These are phyloP conservation scores for Thecaphora frezii DNA, from an alignment of 1,284 basidiomycete species.

Conservation along the genomic window DNA sequence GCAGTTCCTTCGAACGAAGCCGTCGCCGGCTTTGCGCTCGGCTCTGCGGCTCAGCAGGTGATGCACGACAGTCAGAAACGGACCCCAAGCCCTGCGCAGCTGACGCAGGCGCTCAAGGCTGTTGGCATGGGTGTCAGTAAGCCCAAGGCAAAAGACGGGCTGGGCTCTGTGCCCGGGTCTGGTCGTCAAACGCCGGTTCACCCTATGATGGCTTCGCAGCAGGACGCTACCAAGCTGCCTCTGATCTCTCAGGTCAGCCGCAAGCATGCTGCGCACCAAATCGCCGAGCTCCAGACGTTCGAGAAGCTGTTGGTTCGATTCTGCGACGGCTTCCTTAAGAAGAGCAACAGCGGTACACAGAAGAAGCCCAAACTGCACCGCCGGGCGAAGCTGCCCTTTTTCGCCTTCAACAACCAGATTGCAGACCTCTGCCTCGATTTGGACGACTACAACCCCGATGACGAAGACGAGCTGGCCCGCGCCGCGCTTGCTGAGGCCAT, in stretches of 20 bases:
- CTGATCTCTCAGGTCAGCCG: constrained; percentile 38
- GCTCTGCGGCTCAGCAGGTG: constrained; percentile 29
- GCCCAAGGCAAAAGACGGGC: background rate
- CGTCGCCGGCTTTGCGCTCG: constrained; percentile 19
- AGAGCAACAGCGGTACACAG: constrained; percentile 2
- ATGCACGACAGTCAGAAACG: constrained; percentile 35
- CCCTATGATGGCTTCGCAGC: too few relatives aligned
- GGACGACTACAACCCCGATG: constrained; percentile 34
- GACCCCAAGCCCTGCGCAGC: constrained; percentile 45
- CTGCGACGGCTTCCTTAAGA: constrained; percentile 41
- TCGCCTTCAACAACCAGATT: constrained; percentile 5
- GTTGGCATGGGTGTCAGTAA: constrained; percentile 30
- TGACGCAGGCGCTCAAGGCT: constrained; percentile 41
- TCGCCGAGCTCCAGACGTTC: constrained; percentile 50
- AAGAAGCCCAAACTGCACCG: constrained; percentile 19
- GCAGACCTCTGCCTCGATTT: constrained; percentile 11
- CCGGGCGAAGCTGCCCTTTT: constrained; percentile 20
- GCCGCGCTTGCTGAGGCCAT: constrained; percentile 54
- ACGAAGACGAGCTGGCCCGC: constrained; percentile 53
- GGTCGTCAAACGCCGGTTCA: constrained; percentile 25
- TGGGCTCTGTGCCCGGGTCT: constrained; percentile 9
- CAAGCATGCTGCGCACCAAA: constrained; percentile 42
- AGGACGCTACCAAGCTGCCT: constrained; percentile 7
- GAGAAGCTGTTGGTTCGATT: constrained; percentile 54
- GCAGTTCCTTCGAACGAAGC: constrained; percentile 26